A percentile compares a stretch with the other conserved stretches of the same genome.
Evolutionary conservation across 2,329 filamentous ascomycete species (phyloP).

Genomic region (Chrysoporthe austroafricana): DNA sequence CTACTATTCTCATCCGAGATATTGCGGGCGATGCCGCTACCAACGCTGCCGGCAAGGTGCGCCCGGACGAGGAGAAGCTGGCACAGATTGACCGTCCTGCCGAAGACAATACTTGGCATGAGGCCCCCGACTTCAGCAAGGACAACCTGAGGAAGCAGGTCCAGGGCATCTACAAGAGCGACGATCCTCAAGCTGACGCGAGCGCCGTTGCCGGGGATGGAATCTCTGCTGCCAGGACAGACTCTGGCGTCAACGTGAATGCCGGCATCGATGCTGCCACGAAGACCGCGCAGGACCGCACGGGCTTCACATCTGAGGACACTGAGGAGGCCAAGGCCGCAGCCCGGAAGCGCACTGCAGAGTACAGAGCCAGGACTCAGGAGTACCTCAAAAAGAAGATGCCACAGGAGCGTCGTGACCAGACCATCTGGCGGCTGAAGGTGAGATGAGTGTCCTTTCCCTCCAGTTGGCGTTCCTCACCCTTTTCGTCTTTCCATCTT

Average conservation of each 20-base stretch:
- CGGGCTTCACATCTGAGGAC: conserved; percentile 69
- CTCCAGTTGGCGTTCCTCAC: not conserved
- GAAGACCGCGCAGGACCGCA: conserved; percentile 55
- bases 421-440: conserved; percentile 86
- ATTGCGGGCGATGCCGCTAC: conserved; percentile 88
- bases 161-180: conserved; percentile 62
- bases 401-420: conserved; percentile 89
- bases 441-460: not conserved
- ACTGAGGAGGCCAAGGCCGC: conserved; percentile 55
- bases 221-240: conserved; percentile 51
- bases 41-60: conserved; percentile 75
- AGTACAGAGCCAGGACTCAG: conserved; percentile 52
- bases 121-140: conserved; percentile 76
- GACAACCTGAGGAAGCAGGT: conserved; percentile 71
- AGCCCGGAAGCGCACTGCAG: conserved; percentile 44
- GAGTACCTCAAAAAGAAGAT: conserved; percentile 86
- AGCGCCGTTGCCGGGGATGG: conserved; percentile 63
- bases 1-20: conserved; percentile 79
- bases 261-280: conserved; percentile 50
- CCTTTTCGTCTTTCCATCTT: not conserved
- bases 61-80: conserved; percentile 78
- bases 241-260: conserved; percentile 53
- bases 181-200: conserved; percentile 59
- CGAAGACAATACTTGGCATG: conserved; percentile 92
- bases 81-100: conserved; percentile 80